Evolutionary conservation across 805 yeast species (phyloP), one percentile per base, ranked within the genome.

Genomic region (Lipomyces anomalus): DNA sequence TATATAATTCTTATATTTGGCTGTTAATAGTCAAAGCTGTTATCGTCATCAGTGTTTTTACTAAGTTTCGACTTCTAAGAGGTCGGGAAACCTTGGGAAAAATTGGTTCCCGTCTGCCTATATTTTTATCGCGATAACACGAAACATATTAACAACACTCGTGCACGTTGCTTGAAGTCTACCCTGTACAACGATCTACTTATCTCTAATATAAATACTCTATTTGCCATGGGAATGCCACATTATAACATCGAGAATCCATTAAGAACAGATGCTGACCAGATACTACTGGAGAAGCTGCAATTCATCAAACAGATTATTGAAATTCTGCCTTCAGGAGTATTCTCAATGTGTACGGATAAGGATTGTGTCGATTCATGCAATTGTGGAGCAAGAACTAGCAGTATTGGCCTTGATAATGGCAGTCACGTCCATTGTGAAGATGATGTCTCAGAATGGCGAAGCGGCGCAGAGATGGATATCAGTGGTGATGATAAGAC

Each of bases 271-370:
- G 30, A 33, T 13, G 44, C 45, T 4, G 44, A 38, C 22, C n/a
- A 17, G 4, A 22, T 38, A 4, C 28, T 42, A 34, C 20, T 38
- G 22, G 44, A 39, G 22, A 42, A 42, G 28, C 29, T 42, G 35
- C 35, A 42, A 7, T 16, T 34, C 28, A 21, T 42, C 22, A 38
- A 42, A 17, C 22, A 42, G 21, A n/a, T 42, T 13, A 37, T 42
- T 17, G 39, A 35, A 5, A 35, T 22, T 16, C 22, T 35, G 16
- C 39, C 39, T 2, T 5, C 39, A n/a, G 39, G 39, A 4, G n/a
- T 28, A 16, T 35, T 17, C 32, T 35, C 39, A 4, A 3, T 35
- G 30, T 26, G 30, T 13, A 9, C 9, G 30, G 30, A 26, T 13
- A 9, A 13, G 11, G 13, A 26, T 9, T 26, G 30, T 13, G 30